Conservation (phyloP, 441 rosid genomes). For the Jatropha podagrica region DNA sequence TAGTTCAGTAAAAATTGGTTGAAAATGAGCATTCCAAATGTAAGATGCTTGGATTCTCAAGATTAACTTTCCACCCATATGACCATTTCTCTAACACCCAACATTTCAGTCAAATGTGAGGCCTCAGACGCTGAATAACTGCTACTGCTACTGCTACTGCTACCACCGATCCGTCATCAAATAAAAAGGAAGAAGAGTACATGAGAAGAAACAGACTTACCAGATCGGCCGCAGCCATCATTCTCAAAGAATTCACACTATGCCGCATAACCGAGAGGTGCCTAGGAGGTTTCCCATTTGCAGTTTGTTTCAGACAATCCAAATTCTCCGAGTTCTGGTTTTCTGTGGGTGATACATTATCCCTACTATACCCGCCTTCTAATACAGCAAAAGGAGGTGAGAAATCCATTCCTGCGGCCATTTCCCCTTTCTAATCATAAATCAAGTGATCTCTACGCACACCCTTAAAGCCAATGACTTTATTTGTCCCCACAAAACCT, state of each 20-base stretch:
- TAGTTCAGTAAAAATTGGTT: not conserved
- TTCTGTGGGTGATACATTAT: slow-evolving; percentile 38
- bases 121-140: not conserved
- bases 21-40: not conserved
- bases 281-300: slow-evolving; percentile 82
- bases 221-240: slow-evolving; percentile 53
- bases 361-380: slow-evolving; percentile 53
- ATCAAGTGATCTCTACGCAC: slow-evolving; percentile 20
- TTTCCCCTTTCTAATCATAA: slow-evolving; percentile 48
- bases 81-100: not conserved
- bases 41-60: not conserved
- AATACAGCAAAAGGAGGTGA: slow-evolving; percentile 49
- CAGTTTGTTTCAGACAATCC: slow-evolving; percentile 50
- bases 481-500: not conserved
- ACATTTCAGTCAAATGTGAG: not conserved
- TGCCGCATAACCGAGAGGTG: slow-evolving; percentile 51
- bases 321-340: slow-evolving; percentile 43
- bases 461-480: slow-evolving; percentile 23
- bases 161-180: not conserved
- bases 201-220: slow-evolving; percentile 31
- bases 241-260: slow-evolving; percentile 45
- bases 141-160: too few relatives aligned
- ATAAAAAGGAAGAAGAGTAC: slow-evolving; percentile 8
- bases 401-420: slow-evolving; percentile 68
- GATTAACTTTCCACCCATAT: not conserved